These are phyloP conservation scores for Flaveria floridana DNA, from an alignment of 140 eudicot genomes.

Conservation along the genomic window DNA sequence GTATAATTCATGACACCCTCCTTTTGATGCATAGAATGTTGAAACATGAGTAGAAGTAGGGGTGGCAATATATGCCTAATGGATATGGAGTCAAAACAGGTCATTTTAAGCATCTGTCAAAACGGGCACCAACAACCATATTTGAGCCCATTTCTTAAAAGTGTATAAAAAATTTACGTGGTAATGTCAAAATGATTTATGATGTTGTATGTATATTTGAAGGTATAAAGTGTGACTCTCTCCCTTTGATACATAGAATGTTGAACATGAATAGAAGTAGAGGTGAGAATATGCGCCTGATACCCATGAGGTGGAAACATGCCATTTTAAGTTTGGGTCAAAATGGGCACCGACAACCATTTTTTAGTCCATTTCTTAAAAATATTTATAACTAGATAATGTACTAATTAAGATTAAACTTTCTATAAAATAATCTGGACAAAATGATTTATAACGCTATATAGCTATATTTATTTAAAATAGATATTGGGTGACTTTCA, in stretches of 20 bases:
- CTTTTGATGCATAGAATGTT: conserved; percentile 5
- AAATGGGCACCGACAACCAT: background rate
- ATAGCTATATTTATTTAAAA: background rate
- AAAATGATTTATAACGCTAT: background rate
- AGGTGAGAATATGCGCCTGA: background rate
- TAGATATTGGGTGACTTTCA: conserved; percentile 2
- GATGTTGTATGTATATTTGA: background rate
- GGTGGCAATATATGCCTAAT: background rate
- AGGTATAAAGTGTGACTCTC: background rate
- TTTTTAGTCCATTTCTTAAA: background rate
- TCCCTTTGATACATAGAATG: conserved; percentile 1
- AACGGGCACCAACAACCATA: background rate
- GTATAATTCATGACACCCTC: conserved; percentile 3
- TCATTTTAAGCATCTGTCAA: background rate
- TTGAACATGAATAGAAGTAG: conserved; percentile 18
- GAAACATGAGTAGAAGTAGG: conserved; percentile 15
- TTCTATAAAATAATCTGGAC: too few species aligned
- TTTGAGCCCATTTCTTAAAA: background rate
- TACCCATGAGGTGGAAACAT: background rate
- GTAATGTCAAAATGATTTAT: background rate
- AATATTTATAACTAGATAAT: background rate
- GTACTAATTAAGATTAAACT: background rate
- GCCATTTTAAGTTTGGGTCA: background rate
- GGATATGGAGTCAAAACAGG: background rate
- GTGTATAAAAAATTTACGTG: background rate